Percentiles rank a stretch among this genome's conserved stretches.
Evolutionary conservation across 148 eudicot genomes (phyloP).

Genomic region (Heliamphora exappendiculata): DNA sequence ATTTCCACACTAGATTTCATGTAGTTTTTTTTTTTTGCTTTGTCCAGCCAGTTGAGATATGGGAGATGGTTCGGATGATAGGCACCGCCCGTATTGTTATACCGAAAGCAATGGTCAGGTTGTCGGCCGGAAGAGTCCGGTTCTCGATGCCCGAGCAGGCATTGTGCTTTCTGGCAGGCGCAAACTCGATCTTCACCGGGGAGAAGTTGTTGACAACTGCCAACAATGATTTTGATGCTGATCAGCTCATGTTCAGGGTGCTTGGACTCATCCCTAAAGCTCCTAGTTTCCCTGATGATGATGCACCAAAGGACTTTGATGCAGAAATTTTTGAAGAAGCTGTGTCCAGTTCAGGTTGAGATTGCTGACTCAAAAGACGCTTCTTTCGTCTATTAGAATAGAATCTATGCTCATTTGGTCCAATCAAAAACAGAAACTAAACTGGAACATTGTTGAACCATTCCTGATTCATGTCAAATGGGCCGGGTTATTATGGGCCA

Average conservation of each 20-base stretch:
- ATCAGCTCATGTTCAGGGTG: conserved; percentile 81
- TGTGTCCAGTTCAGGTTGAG: conserved; percentile 47
- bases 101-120: conserved; percentile 93
- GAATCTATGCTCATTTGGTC: neutral
- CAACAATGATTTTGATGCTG: conserved; percentile 86
- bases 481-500: too few relatives aligned
- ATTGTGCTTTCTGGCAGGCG: conserved; percentile 94
- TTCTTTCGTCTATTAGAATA: neutral
- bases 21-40: neutral
- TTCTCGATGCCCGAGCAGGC: conserved; percentile 91
- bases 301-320: conserved; percentile 25
- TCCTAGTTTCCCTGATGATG: conserved; percentile 47
- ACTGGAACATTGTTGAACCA: neutral
- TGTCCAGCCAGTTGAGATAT: conserved; percentile 85
- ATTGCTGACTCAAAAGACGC: neutral
- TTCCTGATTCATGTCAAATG: too few relatives aligned
- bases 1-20: neutral
- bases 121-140: conserved; percentile 89
- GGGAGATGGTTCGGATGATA: conserved; percentile 99
- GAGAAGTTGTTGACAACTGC: conserved; percentile 93
- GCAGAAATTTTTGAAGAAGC: conserved; percentile 33
- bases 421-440: neutral
- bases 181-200: conserved; percentile 95
- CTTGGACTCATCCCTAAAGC: conserved; percentile 88
- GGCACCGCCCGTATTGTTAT: conserved; percentile 89